phyloP scores from a whole-genome alignment of 2,329 filamentous ascomycete species.

The Trichophyton schoenleinii region DNA sequence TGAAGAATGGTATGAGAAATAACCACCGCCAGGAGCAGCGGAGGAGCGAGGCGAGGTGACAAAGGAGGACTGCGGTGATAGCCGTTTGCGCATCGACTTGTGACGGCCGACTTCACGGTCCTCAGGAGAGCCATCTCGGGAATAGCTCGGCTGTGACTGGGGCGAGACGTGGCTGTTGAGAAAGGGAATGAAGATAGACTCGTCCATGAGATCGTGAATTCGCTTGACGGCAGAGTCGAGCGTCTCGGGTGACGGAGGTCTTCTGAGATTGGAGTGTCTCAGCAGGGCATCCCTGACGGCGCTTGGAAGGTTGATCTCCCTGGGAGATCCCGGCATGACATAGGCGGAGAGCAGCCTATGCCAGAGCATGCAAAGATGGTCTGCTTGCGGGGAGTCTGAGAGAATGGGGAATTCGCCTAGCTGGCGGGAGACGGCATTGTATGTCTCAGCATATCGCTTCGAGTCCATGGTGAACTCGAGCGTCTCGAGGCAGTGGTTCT shows the following conservation, averaged over 20 bases:
- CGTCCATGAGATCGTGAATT: slow-evolving; percentile 93
- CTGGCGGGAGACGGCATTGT: slow-evolving; percentile 45
- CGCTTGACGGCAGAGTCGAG: slow-evolving; percentile 75
- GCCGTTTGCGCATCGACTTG: slow-evolving; percentile 10
- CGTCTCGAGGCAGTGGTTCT: slow-evolving; percentile 93
- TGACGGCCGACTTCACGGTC: slow-evolving; percentile 9
- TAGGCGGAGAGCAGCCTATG: slow-evolving; percentile 79
- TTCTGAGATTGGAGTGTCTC: slow-evolving; percentile 43
- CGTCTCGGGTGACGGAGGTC: slow-evolving; percentile 59
- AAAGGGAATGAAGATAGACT: slow-evolving; percentile 86
- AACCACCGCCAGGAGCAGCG: slow-evolving; percentile 6
- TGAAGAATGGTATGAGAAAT: slow-evolving; percentile 20
- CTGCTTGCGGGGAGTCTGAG: slow-evolving; percentile 45
- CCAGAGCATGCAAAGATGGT: slow-evolving; percentile 72
- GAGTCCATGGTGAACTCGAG: slow-evolving; percentile 94
- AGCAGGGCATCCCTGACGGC: slow-evolving; percentile 73
- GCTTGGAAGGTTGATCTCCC: slow-evolving; percentile 82
- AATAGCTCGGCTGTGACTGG: slow-evolving; percentile 3
- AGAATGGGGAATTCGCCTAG: slow-evolving; percentile 34
- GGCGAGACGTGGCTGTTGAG: slow-evolving; percentile 48
- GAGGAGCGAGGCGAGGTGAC: slow-evolving; percentile 13
- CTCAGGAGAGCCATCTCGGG: slow-evolving; percentile 7
- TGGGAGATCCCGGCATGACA: slow-evolving; percentile 69
- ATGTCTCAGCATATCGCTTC: slow-evolving; percentile 64
- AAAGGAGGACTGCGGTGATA: slow-evolving; percentile 13